Percentiles rank a stretch among this genome's conserved stretches.
Evolutionary conservation across 129 eudicot genomes (phyloP).

Genomic region (Arctium minus): DNA sequence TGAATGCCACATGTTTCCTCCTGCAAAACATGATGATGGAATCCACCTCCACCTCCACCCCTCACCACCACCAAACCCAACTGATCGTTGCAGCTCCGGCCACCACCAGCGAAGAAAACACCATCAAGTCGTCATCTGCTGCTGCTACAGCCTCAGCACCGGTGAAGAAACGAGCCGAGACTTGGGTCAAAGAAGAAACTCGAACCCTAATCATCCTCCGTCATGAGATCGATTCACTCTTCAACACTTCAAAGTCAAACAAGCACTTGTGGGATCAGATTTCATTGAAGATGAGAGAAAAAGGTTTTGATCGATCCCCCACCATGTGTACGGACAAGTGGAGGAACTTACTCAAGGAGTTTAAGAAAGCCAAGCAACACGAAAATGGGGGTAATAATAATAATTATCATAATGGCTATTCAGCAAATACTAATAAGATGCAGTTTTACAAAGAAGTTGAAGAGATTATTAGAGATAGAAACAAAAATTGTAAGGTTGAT

Average conservation of each 20-base stretch:
- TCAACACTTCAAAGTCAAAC: constrained; percentile 89
- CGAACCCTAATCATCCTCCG: constrained; percentile 63
- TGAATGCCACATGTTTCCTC: constrained; percentile 28
- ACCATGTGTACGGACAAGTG: constrained; percentile 99
- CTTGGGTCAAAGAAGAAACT: constrained; percentile 94
- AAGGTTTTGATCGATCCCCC: constrained; percentile 91
- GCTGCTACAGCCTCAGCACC: constrained; percentile 6
- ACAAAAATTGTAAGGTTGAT: constrained; percentile 57
- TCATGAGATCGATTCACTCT: constrained; percentile 64
- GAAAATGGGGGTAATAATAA: constrained; percentile 16
- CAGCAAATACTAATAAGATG: constrained; percentile 52
- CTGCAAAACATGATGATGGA: constrained; percentile 48
- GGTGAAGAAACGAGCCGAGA: constrained; percentile 68
- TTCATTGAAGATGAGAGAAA: constrained; percentile 70
- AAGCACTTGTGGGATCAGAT: constrained; percentile 93
- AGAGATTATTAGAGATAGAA: constrained; percentile 72
- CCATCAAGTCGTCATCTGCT: constrained; percentile 22
- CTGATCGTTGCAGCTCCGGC: constrained; percentile 8
- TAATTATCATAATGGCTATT: constrained; percentile 27
- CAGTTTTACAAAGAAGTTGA: constrained; percentile 85
- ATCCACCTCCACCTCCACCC: constrained; percentile 21
- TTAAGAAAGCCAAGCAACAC: constrained; percentile 74
- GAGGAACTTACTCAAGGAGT: constrained; percentile 92
- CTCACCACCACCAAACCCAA: constrained; percentile 43
- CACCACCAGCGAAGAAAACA: constrained; percentile 40